A percentile compares a stretch with the other conserved stretches of the same genome.
Evolutionary conservation across 177 flowering plant species (phyloP).

Genomic region (Tripterygium wilfordii): DNA sequence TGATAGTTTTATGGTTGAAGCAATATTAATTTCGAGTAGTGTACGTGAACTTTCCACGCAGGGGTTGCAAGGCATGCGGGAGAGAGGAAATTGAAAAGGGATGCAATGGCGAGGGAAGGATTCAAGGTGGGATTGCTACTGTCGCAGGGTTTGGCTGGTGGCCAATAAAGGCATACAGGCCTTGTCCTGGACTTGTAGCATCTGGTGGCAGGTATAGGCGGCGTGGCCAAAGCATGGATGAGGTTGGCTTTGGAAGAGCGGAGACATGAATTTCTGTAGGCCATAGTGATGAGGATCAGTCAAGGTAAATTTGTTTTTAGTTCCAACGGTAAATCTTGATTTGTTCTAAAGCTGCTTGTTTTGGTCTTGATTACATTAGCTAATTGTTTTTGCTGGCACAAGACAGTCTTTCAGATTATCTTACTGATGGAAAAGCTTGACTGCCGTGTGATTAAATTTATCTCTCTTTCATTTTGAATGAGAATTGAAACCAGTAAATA

Average conservation of each 20-base stretch:
- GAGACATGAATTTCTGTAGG: constrained; percentile 16
- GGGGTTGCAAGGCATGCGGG: constrained; percentile 85
- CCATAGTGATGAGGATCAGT: constrained; percentile 17
- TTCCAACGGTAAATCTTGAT: too few relatives aligned
- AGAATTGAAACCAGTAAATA: too few relatives aligned
- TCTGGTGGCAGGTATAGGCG: constrained; percentile 88
- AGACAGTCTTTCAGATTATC: too few relatives aligned
- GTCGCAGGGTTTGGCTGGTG: constrained; percentile 99
- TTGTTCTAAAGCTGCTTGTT: too few relatives aligned
- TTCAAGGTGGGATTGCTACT: constrained; percentile 96
- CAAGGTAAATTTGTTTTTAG: constrained; percentile 49
- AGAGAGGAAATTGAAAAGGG: constrained; percentile 75
- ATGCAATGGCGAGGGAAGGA: constrained; percentile 96
- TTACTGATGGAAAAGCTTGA: too few relatives aligned
- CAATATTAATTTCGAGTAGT: background rate
- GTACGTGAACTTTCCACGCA: constrained; percentile 7
- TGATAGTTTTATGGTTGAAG: too few relatives aligned
- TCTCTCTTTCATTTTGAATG: too few relatives aligned
- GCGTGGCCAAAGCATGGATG: constrained; percentile 94
- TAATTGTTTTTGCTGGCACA: too few relatives aligned
- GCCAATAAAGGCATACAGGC: constrained; percentile 97
- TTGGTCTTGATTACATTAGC: too few relatives aligned
- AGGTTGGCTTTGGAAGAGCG: constrained; percentile 69
- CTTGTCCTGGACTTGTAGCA: constrained; percentile 84
- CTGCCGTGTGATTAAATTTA: too few relatives aligned